Evolutionary conservation across 257 asterid genomes (phyloP).

Genomic region (Solanum gracilifrons): DNA sequence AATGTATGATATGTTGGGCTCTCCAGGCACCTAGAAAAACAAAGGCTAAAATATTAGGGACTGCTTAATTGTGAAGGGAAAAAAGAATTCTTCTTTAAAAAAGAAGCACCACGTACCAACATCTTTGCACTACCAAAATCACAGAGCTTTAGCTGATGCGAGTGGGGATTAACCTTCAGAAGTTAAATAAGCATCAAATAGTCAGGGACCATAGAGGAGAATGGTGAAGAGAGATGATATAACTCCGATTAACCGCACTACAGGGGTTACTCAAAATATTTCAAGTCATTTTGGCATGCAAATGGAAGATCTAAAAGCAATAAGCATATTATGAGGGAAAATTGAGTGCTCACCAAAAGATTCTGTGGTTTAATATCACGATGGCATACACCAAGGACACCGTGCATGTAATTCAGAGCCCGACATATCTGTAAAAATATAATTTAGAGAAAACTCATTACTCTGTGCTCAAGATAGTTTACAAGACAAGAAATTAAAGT

Average conservation of each 20-base stretch:
- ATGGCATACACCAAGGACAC: conserved; percentile 72
- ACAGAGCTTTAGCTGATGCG: conserved; percentile 83
- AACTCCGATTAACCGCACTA: background rate
- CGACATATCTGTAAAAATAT: conserved; percentile 59
- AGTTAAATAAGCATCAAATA: background rate
- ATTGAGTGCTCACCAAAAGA: conserved; percentile 49
- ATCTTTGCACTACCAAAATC: conserved; percentile 98
- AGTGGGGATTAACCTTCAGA: conserved; percentile 73
- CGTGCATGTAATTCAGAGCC: conserved; percentile 65
- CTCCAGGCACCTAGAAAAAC: conserved; percentile 68
- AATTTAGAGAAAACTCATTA: background rate
- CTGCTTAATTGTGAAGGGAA: background rate
- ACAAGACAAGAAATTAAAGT: background rate
- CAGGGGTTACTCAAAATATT: background rate
- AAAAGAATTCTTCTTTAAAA: background rate
- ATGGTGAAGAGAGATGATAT: background rate
- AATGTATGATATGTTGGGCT: conserved; percentile 85
- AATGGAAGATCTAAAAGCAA: background rate
- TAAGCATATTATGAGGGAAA: background rate
- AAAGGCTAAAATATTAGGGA: background rate
- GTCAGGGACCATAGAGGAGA: background rate
- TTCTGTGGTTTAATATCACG: conserved; percentile 97
- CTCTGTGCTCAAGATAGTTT: background rate
- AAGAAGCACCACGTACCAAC: conserved; percentile 42
- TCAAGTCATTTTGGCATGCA: background rate